Percentiles rank a stretch among this genome's conserved stretches.
These are phyloP conservation scores for Phytopythium oedochilum DNA, from an alignment of 352 stramenopile genomes.

Conservation along the genomic window DNA sequence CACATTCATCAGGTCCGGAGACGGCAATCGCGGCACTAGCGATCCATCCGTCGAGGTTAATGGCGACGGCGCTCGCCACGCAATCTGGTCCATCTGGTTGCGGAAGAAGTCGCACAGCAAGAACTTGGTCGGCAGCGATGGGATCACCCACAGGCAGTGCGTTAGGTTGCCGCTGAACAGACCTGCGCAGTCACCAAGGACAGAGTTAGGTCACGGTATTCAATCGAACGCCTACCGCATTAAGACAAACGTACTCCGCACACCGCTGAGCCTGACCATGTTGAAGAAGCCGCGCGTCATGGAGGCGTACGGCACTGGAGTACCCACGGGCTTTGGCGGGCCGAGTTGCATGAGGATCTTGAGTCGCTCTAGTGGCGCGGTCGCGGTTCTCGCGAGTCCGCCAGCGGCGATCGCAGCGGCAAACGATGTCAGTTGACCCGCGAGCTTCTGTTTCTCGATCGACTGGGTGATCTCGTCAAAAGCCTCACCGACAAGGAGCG, in stretches of 20 bases:
- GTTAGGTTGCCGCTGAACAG: constrained; percentile 78
- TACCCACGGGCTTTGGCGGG: constrained; percentile 8
- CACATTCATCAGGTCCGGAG: constrained; percentile 49
- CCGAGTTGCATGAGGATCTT: constrained; percentile 81
- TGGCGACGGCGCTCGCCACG: constrained; percentile 4
- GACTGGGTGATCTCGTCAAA: constrained; percentile 21
- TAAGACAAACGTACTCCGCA: constrained; percentile 23
- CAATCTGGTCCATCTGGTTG: constrained; percentile 31
- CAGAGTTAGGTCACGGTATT: neutral
- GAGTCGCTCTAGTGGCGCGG: constrained; percentile 69
- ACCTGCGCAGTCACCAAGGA: constrained; percentile 10
- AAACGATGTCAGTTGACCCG: constrained; percentile 45
- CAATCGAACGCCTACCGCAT: no score
- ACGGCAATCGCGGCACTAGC: constrained; percentile 1
- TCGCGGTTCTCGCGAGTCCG: constrained; percentile 53
- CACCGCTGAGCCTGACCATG: constrained; percentile 63
- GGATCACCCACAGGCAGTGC: constrained; percentile 81
- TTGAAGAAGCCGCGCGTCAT: constrained; percentile 48
- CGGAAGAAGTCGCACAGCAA: constrained; percentile 70
- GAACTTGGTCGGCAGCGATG: constrained; percentile 77
- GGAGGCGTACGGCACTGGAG: constrained; percentile 34
- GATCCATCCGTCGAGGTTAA: neutral
- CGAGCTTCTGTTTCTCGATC: constrained; percentile 15
- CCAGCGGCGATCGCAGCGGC: constrained; percentile 60
- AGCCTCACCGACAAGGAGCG: constrained; percentile 4